phyloP scores from a whole-genome alignment of 768 basidiomycete genomes.

The Lepiota venenata region DNA sequence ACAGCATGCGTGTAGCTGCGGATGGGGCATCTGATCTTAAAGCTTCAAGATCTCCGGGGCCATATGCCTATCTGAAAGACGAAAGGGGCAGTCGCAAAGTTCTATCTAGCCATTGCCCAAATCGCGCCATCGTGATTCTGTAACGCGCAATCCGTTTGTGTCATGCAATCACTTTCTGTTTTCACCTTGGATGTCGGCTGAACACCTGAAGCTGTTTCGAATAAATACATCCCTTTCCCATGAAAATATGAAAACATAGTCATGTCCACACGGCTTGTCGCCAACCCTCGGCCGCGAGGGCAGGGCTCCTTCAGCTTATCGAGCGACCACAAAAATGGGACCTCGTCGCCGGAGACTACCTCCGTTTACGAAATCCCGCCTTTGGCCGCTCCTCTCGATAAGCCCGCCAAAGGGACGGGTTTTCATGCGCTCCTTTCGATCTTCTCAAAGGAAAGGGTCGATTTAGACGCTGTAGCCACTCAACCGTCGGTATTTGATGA shows the following conservation, averaged over 20 bases:
- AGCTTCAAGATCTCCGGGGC: too few species aligned
- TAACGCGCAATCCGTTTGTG: slow-evolving; percentile 14
- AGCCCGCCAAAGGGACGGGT: slow-evolving; percentile 15
- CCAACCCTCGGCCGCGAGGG: slow-evolving; percentile 2
- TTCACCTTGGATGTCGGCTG: background rate
- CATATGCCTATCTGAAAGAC: background rate
- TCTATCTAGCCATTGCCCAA: slow-evolving; percentile 9
- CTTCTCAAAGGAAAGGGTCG: slow-evolving; percentile 24
- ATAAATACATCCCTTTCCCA: slow-evolving; percentile 6
- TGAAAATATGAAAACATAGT: background rate
- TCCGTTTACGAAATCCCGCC: slow-evolving; percentile 18
- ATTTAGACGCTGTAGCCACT: slow-evolving; percentile 54
- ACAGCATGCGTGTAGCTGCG: too few species aligned
- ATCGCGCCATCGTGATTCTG: slow-evolving; percentile 14
- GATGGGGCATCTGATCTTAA: too few species aligned
- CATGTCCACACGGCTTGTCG: slow-evolving; percentile 4
- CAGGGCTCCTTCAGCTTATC: slow-evolving; percentile 12
- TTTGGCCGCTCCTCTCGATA: slow-evolving; percentile 28
- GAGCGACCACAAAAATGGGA: slow-evolving; percentile 16
- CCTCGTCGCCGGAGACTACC: background rate
- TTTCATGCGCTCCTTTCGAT: slow-evolving; percentile 26
- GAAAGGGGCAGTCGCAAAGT: background rate
- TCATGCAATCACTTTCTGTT: background rate
- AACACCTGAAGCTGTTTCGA: too few species aligned
- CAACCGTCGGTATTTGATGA: slow-evolving; percentile 64